Conservation (phyloP, 2,329 filamentous ascomycete species). For the Colletotrichum truncatum region DNA sequence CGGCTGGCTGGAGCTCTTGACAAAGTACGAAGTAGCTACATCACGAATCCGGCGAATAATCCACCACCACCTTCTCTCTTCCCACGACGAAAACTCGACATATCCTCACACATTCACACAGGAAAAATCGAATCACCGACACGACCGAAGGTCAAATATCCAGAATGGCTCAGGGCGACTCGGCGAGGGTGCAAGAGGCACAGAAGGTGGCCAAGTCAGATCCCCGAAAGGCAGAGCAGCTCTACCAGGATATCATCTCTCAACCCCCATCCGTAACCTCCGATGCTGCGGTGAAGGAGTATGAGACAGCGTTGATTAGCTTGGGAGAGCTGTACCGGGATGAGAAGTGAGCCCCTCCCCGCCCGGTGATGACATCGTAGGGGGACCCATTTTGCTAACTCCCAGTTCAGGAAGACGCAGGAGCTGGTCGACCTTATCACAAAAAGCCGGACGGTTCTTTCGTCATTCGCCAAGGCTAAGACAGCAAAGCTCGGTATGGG, state of each 20-base stretch:
- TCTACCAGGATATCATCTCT: slow-evolving; percentile 90
- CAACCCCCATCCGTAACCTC: slow-evolving; percentile 83
- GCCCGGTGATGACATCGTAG: slow-evolving; percentile 38
- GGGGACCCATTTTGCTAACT: slow-evolving; percentile 17
- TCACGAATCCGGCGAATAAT: slow-evolving; percentile 27
- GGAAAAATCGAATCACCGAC: background rate
- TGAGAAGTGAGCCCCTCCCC: slow-evolving; percentile 69
- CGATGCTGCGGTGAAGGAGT: slow-evolving; percentile 89
- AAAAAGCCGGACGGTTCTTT: slow-evolving; percentile 89
- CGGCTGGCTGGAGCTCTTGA: slow-evolving; percentile 29
- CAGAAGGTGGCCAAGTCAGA: slow-evolving; percentile 84
- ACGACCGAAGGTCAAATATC: background rate
- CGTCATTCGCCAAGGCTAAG: slow-evolving; percentile 98
- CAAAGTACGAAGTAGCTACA: slow-evolving; percentile 22
- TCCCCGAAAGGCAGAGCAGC: slow-evolving; percentile 83
- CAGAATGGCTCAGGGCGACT: slow-evolving; percentile 66
- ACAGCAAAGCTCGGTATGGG: slow-evolving; percentile 92
- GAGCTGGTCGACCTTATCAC: slow-evolving; percentile 91
- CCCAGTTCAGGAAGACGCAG: slow-evolving; percentile 71
- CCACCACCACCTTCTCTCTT: background rate
- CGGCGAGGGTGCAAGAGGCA: slow-evolving; percentile 83
- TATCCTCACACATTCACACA: background rate
- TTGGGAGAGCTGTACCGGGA: slow-evolving; percentile 94
- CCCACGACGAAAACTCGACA: slow-evolving; percentile 18
- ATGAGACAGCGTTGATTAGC: slow-evolving; percentile 87